Percentiles rank a stretch among this genome's conserved stretches.
phyloP scores from a whole-genome alignment of 2,329 filamentous ascomycete genomes.

The Neophaeococcomyces aloes region DNA sequence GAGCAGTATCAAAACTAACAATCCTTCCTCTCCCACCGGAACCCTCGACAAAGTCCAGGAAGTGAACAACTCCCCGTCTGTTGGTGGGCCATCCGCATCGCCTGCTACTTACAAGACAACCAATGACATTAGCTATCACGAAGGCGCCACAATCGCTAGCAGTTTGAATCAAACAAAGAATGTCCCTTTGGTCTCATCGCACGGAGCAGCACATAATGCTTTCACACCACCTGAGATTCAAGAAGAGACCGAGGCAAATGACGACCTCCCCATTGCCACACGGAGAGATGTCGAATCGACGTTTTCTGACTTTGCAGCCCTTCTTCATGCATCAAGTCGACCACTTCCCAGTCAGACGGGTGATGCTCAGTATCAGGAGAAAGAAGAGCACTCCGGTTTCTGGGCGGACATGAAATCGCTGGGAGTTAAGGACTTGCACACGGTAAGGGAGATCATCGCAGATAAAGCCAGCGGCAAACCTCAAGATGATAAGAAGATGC shows the following conservation, averaged over 20 bases:
- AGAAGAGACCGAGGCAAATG: too few relatives aligned
- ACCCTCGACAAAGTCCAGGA: slow-evolving; percentile 14
- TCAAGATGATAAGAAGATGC: slow-evolving; percentile 31
- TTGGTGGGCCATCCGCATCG: slow-evolving; percentile 17
- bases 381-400: slow-evolving; percentile 42
- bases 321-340: slow-evolving; percentile 46
- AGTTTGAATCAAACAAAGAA: slow-evolving; percentile 13
- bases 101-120: background rate
- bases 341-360: slow-evolving; percentile 54
- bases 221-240: slow-evolving; percentile 1
- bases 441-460: slow-evolving; percentile 50
- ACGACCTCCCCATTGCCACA: slow-evolving; percentile 26
- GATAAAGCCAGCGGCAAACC: slow-evolving; percentile 54
- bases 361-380: slow-evolving; percentile 48
- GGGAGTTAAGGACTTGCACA: slow-evolving; percentile 49
- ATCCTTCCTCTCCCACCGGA: too few relatives aligned
- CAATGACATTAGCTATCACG: slow-evolving; percentile 6
- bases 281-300: slow-evolving; percentile 31
- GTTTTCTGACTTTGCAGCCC: slow-evolving; percentile 36
- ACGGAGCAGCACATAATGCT: background rate
- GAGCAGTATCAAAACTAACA: slow-evolving; percentile 2
- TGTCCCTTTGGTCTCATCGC: slow-evolving; percentile 7
- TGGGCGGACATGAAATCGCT: slow-evolving; percentile 50
- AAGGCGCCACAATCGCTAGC: slow-evolving; percentile 10
- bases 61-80: slow-evolving; percentile 3